Base-by-base conservation (phyloP, 2,329 filamentous ascomycete species). In the Calonectria pseudoreteaudii region DNA sequence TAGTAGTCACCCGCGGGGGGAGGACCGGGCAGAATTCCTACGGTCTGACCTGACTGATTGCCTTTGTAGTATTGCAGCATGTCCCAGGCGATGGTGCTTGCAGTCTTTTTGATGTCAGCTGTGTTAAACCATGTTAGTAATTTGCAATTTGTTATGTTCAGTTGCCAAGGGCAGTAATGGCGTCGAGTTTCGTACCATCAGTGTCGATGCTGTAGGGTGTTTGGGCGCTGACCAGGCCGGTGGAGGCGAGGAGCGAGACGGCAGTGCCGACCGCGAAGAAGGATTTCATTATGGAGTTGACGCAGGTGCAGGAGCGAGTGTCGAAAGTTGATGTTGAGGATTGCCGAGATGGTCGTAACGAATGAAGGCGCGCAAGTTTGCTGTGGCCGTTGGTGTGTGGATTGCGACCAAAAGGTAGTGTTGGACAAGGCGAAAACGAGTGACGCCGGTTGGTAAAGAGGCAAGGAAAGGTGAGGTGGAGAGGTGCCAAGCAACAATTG, bases 1-100 rank as follows among this genome's bases (percentile, higher is more conserved):
- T 93, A 93, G 80, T 91, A 91, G 58, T 85, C 83, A 30, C 86
- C 87, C 26, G 73, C 80, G 5, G 86, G 85, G 10, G 87, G 87
- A 53, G 87, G 87, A 10, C 87, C 87, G 13, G 87, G 87, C 8
- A 89, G 81, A 71, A 88, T 88, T n/a, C 87, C 87, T 4, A 86
- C 86, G 3, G 84, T 86, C 75, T 84, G 81, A 23, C 87, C 87
- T 0, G 86, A 83, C 67, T 85, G 74, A 75, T 87, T 87, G 72
- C 87, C 87, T 14, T 86, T 80, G 76, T 89, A 89, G 78, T 87
- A 88, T 67, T 84, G 82, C 70, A 89, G 77, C 76, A 88, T 76
- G 70, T 88, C 87, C 80, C 84, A 86, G 5, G 86, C 87, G 36
- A 87, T 75, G 28, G 81, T 81, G 26, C 81, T 80, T 47, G 86